Evolutionary conservation across 352 stramenopile genomes (phyloP), one percentile per base, ranked within the genome.

Genomic region (Phytopythium ostracodes): DNA sequence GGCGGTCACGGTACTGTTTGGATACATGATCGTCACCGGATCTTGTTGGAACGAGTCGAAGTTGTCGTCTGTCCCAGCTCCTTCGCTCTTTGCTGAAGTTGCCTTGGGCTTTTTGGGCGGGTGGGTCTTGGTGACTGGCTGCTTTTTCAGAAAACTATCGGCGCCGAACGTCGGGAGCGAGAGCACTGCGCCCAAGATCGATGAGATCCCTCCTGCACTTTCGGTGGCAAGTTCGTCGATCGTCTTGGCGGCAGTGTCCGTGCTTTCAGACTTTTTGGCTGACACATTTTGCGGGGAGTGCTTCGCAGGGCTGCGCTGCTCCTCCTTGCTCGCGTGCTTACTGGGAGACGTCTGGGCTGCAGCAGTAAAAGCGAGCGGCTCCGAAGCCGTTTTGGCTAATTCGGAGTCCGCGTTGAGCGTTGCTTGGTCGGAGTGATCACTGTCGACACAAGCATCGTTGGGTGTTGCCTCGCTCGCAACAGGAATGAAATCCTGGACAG

Each of bases 401-500:
- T 22, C 44, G 12, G 44, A 29, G n/a, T 10, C 46, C 4, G 25
- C 11, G 11, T n/a, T 4, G 22, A 14, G 33, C 0, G 47, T 12
- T 22, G 47, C 5, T 22, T 35, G 15, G 7, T 36, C 24, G 22
- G 25, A 24, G 4, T 36, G 27, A 24, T 59, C 40, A 25, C 56
- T n/a, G 2, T 56, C 27, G 12, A 44, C 55, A 27, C 53, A 14
- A 36, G 8, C 2, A 0, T 59, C 20, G 15, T 12, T 25, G 38
- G 43, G 8, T 20, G 12, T 10, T 18, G 47, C 22, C n/a, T 31
- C 64, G 47, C 7, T 10, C 18, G n/a, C 38, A 1, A 79, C 47
- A 35, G 77, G 74, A 38, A 92, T 91, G 53, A 87, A 92, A 17
- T 88, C 78, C 47, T 93, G 84, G 2, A 91, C 68, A 0, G 84